These are phyloP conservation scores for Daldinia loculata DNA, from an alignment of 495 filamentous ascomycete genomes.

Conservation along the genomic window DNA sequence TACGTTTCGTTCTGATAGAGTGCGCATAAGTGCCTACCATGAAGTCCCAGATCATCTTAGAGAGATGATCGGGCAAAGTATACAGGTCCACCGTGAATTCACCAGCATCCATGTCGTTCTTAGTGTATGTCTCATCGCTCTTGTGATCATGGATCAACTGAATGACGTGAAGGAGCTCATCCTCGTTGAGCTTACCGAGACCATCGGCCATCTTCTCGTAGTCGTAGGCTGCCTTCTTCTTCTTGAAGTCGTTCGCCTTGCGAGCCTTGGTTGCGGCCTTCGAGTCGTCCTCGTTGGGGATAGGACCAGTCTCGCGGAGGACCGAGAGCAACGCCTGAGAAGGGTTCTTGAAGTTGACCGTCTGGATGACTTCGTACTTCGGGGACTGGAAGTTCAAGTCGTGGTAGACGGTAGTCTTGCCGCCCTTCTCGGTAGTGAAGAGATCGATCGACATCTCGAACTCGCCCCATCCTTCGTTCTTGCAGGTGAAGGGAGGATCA, in stretches of 20 bases:
- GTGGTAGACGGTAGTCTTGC: slow-evolving; percentile 80
- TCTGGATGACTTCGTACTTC: slow-evolving; percentile 85
- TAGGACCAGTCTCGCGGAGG: slow-evolving; percentile 82
- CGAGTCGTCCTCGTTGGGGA: slow-evolving; percentile 74
- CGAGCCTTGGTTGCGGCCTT: slow-evolving; percentile 62
- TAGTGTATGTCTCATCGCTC: slow-evolving; percentile 87
- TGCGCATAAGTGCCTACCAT: slow-evolving; percentile 47
- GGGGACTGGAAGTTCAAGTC: slow-evolving; percentile 89
- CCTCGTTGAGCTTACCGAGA: slow-evolving; percentile 81
- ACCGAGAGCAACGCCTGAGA: slow-evolving; percentile 77
- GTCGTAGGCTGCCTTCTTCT: slow-evolving; percentile 84
- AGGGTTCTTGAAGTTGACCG: slow-evolving; percentile 88
- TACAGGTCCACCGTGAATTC: slow-evolving; percentile 99
- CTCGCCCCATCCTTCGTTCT: slow-evolving; percentile 98
- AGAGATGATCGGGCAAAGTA: slow-evolving; percentile 82
- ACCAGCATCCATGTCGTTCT: slow-evolving; percentile 96
- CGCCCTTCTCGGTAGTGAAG: slow-evolving; percentile 81
- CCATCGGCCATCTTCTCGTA: slow-evolving; percentile 98
- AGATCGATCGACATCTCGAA: slow-evolving; percentile 94
- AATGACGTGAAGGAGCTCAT: slow-evolving; percentile 92
- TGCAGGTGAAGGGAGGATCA: slow-evolving; percentile 85
- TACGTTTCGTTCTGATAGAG: background rate
- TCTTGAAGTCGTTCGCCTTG: slow-evolving; percentile 75
- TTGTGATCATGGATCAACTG: slow-evolving; percentile 99
- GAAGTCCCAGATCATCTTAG: slow-evolving; percentile 96